These are phyloP conservation scores for Trypanosoma rangeli DNA, from an alignment of 208 protist genomes.

Conservation along the genomic window DNA sequence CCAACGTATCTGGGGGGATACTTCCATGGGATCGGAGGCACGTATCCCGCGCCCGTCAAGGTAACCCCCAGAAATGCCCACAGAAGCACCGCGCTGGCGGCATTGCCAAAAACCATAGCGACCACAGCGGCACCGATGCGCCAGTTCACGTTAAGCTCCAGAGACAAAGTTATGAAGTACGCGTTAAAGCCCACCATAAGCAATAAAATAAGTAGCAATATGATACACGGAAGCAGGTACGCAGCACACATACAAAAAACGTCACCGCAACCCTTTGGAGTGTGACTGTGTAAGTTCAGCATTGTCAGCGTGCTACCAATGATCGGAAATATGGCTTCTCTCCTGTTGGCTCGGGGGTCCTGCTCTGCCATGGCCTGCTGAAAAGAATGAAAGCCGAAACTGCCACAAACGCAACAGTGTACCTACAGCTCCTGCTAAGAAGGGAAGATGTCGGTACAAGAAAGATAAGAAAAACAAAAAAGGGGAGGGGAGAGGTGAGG, in stretches of 20 bases:
- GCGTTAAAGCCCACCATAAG: conserved; percentile 29
- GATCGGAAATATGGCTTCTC: not conserved
- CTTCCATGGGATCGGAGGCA: conserved; percentile 44
- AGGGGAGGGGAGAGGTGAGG: too few relatives aligned
- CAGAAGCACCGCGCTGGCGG: conserved; percentile 20
- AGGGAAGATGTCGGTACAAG: not conserved
- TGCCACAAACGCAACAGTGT: not conserved
- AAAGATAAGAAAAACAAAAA: not conserved
- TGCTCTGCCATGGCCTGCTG: not conserved
- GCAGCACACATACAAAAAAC: conserved; percentile 45
- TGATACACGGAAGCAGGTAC: conserved; percentile 40
- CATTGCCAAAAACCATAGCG: conserved; percentile 34
- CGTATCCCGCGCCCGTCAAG: conserved; percentile 58
- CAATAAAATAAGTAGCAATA: conserved; percentile 42
- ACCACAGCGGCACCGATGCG: conserved; percentile 43
- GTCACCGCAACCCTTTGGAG: conserved; percentile 26
- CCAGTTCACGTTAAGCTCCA: conserved; percentile 36
- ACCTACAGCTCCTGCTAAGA: not conserved
- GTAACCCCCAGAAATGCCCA: conserved; percentile 50
- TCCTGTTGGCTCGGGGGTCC: not conserved
- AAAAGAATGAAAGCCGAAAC: not conserved
- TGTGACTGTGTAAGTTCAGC: conserved; percentile 35
- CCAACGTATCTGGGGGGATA: conserved; percentile 38
- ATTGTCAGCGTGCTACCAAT: not conserved
- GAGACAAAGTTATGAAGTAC: conserved; percentile 41